Base-by-base conservation (phyloP, 2,329 filamentous ascomycete species). In the Neodidymelliopsis sp. region DNA sequence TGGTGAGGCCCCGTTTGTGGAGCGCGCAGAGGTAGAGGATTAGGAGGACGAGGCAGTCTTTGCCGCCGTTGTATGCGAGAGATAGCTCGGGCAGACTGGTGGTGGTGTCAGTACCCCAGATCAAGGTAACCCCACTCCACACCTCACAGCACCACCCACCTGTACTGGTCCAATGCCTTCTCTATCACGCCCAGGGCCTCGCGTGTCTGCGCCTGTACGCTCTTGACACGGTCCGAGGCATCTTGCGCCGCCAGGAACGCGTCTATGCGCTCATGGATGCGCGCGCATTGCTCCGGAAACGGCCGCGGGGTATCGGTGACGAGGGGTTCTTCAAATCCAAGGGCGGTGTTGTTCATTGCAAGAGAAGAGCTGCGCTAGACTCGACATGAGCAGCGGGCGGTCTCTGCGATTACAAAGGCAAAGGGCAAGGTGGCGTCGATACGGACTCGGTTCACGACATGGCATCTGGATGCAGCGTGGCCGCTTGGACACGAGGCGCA, bases 1-100 rank as follows among this genome's bases (percentile, higher is more conserved):
- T 53, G 22, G 61, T 57, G 15, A 70, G 63, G 41, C 62, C 62
- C 31, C 70, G 66, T 25, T 62, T 64, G 61, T 80, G 76, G 1
- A 86, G 73, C 15, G 79, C 79, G 54, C 88, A 86, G 59, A 97
- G 86, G 67, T 96, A 90, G 57, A 97, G 80, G 65, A 97, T 83
- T 6, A 97, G 81, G 13, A 97, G 85, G 42, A 97, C 92, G 13
- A 97, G 87, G 66, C 93, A 97, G 80, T 97, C 94, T 74, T 99
- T 99, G 53, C 94, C 94, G 68, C 94, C 94, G 65, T 99, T 99
- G 76, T 97, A 99, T 47, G 93, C 96, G 57, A 97, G 80, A 4
- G 92, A 91, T 53, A 97, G 81, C 69, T 95, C 83, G 49, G 87
- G 81, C 54, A 88, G 82, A 49, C 90, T 94, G 63, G 52, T 33